phyloP scores from a whole-genome alignment of 495 filamentous ascomycete genomes.

The Filosporella fistucella region DNA sequence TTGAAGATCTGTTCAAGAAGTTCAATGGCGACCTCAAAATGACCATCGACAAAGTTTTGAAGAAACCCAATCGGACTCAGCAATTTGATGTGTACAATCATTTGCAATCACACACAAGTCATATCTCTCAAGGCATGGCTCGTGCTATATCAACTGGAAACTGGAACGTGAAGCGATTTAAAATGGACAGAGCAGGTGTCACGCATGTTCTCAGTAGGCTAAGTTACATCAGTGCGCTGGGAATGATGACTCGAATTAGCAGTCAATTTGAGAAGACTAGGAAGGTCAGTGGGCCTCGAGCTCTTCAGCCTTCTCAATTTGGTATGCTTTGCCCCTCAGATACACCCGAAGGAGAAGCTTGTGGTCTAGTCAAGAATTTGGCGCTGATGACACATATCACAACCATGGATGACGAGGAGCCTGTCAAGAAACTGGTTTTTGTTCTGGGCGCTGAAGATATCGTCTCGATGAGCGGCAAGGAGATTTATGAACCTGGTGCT shows the following conservation, averaged over 20 bases:
- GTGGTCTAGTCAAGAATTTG: conserved; percentile 96
- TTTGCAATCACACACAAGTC: conserved; percentile 68
- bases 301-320: conserved; percentile 94
- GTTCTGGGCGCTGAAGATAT: conserved; percentile 78
- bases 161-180: conserved; percentile 95
- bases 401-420: conserved; percentile 86
- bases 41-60: conserved; percentile 88
- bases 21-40: conserved; percentile 83
- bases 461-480: conserved; percentile 62
- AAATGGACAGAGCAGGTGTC: conserved; percentile 96
- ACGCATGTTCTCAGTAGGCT: conserved; percentile 93
- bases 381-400: conserved; percentile 99
- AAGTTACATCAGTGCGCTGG: conserved; percentile 95
- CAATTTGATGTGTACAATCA: conserved; percentile 81
- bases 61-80: conserved; percentile 79
- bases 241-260: conserved; percentile 99
- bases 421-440: conserved; percentile 75
- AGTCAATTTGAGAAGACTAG: conserved; percentile 98
- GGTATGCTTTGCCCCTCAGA: conserved; percentile 96
- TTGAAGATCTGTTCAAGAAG: conserved; percentile 96
- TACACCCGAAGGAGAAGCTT: conserved; percentile 97
- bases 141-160: conserved; percentile 95
- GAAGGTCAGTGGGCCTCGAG: conserved; percentile 92
- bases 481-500: conserved; percentile 75
- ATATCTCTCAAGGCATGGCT: conserved; percentile 87